Evolutionary conservation across 1,284 basidiomycete genomes (phyloP).

Genomic region (Apiotrichum porosum): DNA sequence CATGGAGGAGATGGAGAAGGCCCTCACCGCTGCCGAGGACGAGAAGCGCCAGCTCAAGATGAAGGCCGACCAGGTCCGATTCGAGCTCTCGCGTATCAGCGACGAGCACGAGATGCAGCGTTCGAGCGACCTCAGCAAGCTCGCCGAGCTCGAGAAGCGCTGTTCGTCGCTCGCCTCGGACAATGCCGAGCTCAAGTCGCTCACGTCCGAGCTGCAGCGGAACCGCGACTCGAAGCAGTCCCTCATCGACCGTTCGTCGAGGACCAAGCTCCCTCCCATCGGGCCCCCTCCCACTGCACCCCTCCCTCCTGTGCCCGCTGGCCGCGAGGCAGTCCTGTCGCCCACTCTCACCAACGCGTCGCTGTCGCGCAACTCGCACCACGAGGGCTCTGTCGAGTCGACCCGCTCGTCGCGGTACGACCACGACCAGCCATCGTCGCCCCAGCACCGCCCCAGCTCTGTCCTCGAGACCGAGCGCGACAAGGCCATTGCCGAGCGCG

Average conservation of each 20-base stretch:
- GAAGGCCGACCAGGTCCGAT: conserved; percentile 41
- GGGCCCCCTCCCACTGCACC: conserved; percentile 42
- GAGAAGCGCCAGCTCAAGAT: conserved; percentile 44
- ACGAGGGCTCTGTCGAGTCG: conserved; percentile 16
- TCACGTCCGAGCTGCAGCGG: conserved; percentile 24
- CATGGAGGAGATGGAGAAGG: conserved; percentile 40
- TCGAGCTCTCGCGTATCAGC: conserved; percentile 39
- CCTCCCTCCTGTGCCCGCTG: conserved; percentile 35
- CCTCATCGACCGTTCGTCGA: conserved; percentile 9
- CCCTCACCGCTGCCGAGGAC: conserved; percentile 33
- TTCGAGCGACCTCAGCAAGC: conserved; percentile 24
- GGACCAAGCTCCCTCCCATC: conserved; percentile 33
- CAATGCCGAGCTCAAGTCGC: conserved; percentile 20
- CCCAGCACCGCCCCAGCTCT: conserved; percentile 8
- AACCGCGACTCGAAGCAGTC: conserved; percentile 26
- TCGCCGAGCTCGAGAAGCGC: conserved; percentile 29
- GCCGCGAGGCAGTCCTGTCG: conserved; percentile 18
- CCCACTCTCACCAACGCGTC: conserved; percentile 14
- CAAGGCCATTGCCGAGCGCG: conserved; percentile 14
- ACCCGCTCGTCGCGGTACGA: conserved; percentile 15
- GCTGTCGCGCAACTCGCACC: conserved; percentile 7
- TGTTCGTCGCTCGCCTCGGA: conserved; percentile 9
- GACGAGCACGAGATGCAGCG: conserved; percentile 39
- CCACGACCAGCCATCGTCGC: neutral
- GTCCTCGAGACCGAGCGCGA: conserved; percentile 13